These are phyloP conservation scores for Sonneratia alba DNA, from an alignment of 345 rosid species.

Conservation along the genomic window DNA sequence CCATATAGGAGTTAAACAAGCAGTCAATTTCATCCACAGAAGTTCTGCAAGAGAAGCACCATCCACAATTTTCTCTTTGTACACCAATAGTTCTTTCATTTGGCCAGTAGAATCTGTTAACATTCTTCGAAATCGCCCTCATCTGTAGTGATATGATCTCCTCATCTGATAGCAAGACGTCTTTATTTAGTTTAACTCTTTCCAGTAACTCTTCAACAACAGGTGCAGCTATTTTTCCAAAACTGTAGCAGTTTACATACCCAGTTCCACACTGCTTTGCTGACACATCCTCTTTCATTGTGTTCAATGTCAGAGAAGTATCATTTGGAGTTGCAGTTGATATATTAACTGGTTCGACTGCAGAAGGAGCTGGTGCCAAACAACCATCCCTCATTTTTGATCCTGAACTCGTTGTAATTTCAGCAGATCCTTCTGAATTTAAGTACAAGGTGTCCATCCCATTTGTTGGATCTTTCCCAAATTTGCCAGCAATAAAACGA, in stretches of 20 bases:
- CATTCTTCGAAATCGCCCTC: slow-evolving; percentile 65
- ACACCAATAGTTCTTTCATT: slow-evolving; percentile 28
- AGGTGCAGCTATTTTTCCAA: slow-evolving; percentile 60
- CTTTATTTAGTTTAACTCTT: slow-evolving; percentile 36
- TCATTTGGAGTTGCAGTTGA: slow-evolving; percentile 20
- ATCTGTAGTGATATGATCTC: slow-evolving; percentile 57
- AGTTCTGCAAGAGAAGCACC: slow-evolving; percentile 79
- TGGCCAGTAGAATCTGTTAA: slow-evolving; percentile 53
- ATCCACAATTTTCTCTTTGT: slow-evolving; percentile 82
- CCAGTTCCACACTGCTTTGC: slow-evolving; percentile 26
- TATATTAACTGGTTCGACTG: slow-evolving; percentile 19
- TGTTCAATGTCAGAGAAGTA: slow-evolving; percentile 17
- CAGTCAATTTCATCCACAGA: slow-evolving; percentile 48
- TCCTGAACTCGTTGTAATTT: slow-evolving; percentile 22
- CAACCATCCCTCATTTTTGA: slow-evolving; percentile 16
- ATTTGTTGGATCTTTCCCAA: slow-evolving; percentile 23
- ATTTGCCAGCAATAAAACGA: slow-evolving; percentile 17
- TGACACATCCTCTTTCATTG: slow-evolving; percentile 19
- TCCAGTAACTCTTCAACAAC: slow-evolving; percentile 54
- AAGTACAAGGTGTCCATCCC: slow-evolving; percentile 30
- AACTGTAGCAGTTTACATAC: slow-evolving; percentile 61
- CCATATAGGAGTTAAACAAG: slow-evolving; percentile 50
- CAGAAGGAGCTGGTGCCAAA: slow-evolving; percentile 16
- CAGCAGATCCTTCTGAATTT: slow-evolving; percentile 25
- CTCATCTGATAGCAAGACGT: slow-evolving; percentile 43